Evolutionary conservation across 257 asterid species (phyloP), one percentile per base, ranked within the genome.

Genomic region (Osmanthus fragrans): DNA sequence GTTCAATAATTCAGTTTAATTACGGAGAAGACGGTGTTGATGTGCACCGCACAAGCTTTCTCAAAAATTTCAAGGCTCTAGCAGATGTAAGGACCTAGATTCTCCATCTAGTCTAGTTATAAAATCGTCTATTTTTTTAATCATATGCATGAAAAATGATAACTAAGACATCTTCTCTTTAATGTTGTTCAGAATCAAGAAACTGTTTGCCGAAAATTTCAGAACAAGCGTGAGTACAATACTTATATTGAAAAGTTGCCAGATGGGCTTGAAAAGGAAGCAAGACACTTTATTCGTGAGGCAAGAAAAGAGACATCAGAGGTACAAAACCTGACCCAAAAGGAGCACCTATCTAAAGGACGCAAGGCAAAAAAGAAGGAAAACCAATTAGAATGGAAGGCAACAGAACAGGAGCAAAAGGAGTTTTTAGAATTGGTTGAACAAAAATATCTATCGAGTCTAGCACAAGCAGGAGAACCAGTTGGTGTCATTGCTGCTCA

Each of bases 21-120:
- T 95, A 95, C 71, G 99, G 99, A 72, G 99, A 95, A 88, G 99
- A 95, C 82, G 99, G 97, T 23, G 92, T 93, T 83, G 99, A 95
- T 83, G 92, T 86, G 70, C 99, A 88, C 86, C 81, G 82, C 81
- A 93, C 99, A 30, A 88, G 99, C 88, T 95, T 90, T 81, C 90
- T 95, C 37, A 90, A 86, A 73, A 93, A 95, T 84, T 92, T 95
- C 84, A 81, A 87, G 87, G 97, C 99, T 39, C 88, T 95, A 68
- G 86, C 83, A 73, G 87, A 87, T 83, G 99, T 95, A 85, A 89
- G 89, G 70, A 77, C 76, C 69, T 73, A 64, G 68, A 65, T 83
- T 74, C 70, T 49, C 70, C 74, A 67, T 82, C 51, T 70, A 29
- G 72, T 72, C 39, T 78, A 32, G 42, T 58, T 58, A 58, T 21